These are phyloP conservation scores for Incumbomyces lentus DNA, from an alignment of 2,329 filamentous ascomycete genomes.

Conservation along the genomic window DNA sequence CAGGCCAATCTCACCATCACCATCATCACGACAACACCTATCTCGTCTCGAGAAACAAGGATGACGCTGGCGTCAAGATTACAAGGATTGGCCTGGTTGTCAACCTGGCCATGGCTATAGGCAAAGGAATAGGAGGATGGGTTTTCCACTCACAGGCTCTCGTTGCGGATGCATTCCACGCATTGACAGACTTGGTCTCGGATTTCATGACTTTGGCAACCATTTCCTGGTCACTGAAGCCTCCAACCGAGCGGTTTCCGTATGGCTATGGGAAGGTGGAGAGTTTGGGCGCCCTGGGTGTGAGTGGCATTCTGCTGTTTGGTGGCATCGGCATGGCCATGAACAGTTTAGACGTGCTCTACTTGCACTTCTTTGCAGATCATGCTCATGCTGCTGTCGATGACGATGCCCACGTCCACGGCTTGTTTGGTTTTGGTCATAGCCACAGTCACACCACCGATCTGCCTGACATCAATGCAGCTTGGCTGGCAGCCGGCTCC, in stretches of 20 bases:
- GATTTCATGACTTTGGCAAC: constrained; percentile 90
- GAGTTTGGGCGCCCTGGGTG: constrained; percentile 83
- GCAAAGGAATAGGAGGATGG: constrained; percentile 86
- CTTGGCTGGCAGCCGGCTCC: constrained; percentile 84
- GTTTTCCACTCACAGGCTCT: constrained; percentile 90
- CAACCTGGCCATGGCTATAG: constrained; percentile 88
- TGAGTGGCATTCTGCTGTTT: constrained; percentile 79
- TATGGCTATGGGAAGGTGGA: constrained; percentile 96
- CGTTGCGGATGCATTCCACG: constrained; percentile 89
- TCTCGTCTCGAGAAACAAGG: constrained; percentile 70
- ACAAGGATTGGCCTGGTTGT: constrained; percentile 80
- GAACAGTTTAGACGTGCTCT: constrained; percentile 59
- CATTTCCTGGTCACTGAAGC: constrained; percentile 82
- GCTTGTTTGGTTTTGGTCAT: constrained; percentile 49
- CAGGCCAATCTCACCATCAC: constrained; percentile 46
- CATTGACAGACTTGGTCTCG: constrained; percentile 86
- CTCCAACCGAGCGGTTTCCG: constrained; percentile 74
- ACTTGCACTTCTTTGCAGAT: constrained; percentile 63
- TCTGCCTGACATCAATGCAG: constrained; percentile 80
- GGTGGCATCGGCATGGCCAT: constrained; percentile 89
- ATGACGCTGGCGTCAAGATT: constrained; percentile 87
- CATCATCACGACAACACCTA: constrained; percentile 71
- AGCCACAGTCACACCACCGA: constrained; percentile 54
- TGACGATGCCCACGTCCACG: constrained; percentile 24
- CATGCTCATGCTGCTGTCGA: constrained; percentile 36